Evolutionary conservation across 2,329 filamentous ascomycete genomes (phyloP).

Genomic region (Sclerotiophoma versabilis): DNA sequence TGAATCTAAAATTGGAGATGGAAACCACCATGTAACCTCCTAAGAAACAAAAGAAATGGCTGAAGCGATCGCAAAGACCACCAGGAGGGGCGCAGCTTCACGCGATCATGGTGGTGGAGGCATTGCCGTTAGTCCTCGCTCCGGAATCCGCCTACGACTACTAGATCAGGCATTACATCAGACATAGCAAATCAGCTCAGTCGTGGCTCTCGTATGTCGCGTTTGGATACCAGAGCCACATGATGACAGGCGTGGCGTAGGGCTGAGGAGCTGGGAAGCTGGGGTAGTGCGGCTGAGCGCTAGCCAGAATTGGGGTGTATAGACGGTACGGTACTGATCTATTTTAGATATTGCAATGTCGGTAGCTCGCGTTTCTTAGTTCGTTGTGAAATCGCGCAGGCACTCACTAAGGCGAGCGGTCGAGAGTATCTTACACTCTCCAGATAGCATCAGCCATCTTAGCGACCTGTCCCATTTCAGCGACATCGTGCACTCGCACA

Average conservation of each 20-base stretch:
- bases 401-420: not conserved
- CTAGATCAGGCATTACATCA: not conserved
- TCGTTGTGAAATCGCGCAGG: not conserved
- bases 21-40: not conserved
- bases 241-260: not conserved
- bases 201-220: not conserved
- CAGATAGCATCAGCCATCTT: slow-evolving; percentile 95
- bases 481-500: slow-evolving; percentile 88
- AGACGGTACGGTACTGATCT: slow-evolving; percentile 9
- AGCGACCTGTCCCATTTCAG: slow-evolving; percentile 83
- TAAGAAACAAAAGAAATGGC: not conserved
- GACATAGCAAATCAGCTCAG: not conserved
- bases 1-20: not conserved
- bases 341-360: not conserved
- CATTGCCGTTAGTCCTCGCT: not conserved
- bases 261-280: not conserved
- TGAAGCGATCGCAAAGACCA: not conserved
- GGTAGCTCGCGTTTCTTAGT: not conserved
- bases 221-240: not conserved
- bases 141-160: not conserved
- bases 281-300: slow-evolving; percentile 6
- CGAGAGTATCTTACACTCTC: slow-evolving; percentile 50
- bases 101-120: not conserved
- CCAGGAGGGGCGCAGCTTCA: slow-evolving; percentile 1
- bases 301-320: not conserved